phyloP scores from a whole-genome alignment of 495 filamentous ascomycete species.

The Tuber umbilicatum region DNA sequence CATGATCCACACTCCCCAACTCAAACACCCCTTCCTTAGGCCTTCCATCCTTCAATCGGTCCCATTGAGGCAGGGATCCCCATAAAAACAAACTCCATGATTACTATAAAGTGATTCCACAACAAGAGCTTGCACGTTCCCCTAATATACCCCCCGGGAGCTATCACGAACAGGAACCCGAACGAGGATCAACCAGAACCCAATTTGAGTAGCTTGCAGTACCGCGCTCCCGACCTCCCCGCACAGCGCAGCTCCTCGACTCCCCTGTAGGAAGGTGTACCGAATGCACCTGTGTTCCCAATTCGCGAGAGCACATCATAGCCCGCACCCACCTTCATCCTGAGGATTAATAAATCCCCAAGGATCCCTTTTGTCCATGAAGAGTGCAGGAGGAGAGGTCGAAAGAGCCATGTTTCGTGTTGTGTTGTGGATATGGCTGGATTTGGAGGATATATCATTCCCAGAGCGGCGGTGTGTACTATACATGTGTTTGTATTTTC shows the following conservation, averaged over 20 bases:
- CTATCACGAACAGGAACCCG: neutral
- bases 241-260: neutral
- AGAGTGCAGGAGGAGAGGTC: neutral
- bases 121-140: neutral
- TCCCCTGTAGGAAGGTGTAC: neutral
- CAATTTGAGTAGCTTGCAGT: neutral
- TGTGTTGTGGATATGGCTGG: neutral
- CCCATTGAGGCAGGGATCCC: accelerated
- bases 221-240: neutral
- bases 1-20: too few relatives aligned
- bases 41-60: neutral
- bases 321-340: neutral
- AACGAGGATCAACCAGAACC: neutral
- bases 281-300: neutral
- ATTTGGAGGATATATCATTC: neutral
- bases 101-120: neutral
- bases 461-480: neutral
- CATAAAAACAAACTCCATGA: neutral
- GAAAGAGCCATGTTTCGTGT: neutral
- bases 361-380: neutral
- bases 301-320: neutral
- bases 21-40: too few relatives aligned
- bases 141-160: neutral
- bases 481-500: neutral
- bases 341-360: neutral